phyloP scores from a whole-genome alignment of 148 eudicot species.

The Amaranthus hypochondriacus region DNA sequence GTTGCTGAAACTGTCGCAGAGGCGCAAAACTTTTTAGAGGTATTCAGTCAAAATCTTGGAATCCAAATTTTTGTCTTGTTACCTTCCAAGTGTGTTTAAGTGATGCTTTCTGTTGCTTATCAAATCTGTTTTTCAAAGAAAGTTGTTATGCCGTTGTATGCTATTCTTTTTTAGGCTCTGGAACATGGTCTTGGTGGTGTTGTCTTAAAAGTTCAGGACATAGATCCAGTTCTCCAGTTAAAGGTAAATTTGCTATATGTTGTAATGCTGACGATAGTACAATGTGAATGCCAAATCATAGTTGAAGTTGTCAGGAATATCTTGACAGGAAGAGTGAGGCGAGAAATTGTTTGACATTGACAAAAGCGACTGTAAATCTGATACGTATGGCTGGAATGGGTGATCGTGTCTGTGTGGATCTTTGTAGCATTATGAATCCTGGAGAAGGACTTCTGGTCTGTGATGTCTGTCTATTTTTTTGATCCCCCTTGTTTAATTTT shows the following conservation, averaged over 20 bases:
- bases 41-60: conserved; percentile 15
- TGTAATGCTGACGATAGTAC: conserved; percentile 14
- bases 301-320: conserved; percentile 61
- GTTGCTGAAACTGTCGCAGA: conserved; percentile 56
- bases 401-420: conserved; percentile 95
- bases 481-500: background rate
- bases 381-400: conserved; percentile 87
- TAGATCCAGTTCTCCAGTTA: conserved; percentile 57
- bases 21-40: conserved; percentile 85
- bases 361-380: conserved; percentile 52
- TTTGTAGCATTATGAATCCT: conserved; percentile 86
- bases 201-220: conserved; percentile 69
- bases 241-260: conserved; percentile 46
- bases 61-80: background rate
- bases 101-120: background rate
- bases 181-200: conserved; percentile 89
- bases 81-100: background rate
- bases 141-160: conserved; percentile 3
- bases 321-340: conserved; percentile 66
- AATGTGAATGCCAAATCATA: conserved; percentile 19
- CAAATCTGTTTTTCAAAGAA: background rate
- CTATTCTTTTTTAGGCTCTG: conserved; percentile 53
- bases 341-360: conserved; percentile 48
- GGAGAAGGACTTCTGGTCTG: conserved; percentile 93
- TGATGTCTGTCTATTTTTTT: conserved; percentile 10